Percentiles rank a stretch among this genome's conserved stretches.
phyloP scores from a whole-genome alignment of 1,284 basidiomycete genomes.

The Heterobasidion irregulare region DNA sequence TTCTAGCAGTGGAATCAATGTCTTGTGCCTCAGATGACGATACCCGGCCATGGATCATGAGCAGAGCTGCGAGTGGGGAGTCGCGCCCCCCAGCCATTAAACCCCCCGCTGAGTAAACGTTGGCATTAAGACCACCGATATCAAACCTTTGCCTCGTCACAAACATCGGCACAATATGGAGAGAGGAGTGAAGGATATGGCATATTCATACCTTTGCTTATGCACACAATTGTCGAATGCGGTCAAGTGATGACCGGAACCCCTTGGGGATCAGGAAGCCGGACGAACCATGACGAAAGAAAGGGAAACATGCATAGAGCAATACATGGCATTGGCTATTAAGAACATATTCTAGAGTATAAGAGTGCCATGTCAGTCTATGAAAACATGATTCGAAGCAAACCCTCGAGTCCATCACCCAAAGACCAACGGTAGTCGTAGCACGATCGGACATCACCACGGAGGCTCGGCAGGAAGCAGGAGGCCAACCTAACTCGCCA shows the following conservation, averaged over 20 bases:
- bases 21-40: background rate
- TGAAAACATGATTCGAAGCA: background rate
- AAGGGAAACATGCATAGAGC: background rate
- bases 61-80: constrained; percentile 34
- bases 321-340: background rate
- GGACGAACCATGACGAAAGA: background rate
- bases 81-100: no score
- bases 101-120: no score
- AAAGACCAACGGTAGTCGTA: background rate
- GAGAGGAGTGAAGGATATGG: background rate
- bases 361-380: background rate
- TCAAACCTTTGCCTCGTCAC: background rate
- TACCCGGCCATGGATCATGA: constrained; percentile 55
- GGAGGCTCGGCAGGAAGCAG: background rate
- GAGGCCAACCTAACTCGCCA: background rate
- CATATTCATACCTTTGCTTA: background rate
- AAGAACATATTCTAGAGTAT: background rate
- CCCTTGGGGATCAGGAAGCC: background rate
- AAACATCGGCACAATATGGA: constrained; percentile 36
- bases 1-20: constrained; percentile 18
- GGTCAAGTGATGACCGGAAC: background rate
- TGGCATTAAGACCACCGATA: no score
- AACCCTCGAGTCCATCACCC: background rate
- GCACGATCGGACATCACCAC: background rate
- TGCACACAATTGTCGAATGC: background rate